Evolutionary conservation across 2,329 filamentous ascomycete genomes (phyloP), one percentile per base, ranked within the genome.

Genomic region (Paracamarosporium sp.): DNA sequence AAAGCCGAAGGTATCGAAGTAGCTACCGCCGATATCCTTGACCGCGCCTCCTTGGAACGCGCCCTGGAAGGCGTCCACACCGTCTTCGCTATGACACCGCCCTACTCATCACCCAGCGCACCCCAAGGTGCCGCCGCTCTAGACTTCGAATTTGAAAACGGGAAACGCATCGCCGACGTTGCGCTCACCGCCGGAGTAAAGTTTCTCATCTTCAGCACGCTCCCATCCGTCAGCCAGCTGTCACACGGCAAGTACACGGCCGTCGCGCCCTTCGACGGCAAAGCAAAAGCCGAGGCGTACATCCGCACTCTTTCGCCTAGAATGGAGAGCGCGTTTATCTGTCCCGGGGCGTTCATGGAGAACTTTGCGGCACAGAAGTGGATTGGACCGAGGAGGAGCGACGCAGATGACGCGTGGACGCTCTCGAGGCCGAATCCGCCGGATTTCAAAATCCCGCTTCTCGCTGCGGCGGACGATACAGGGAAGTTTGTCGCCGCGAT

Each of bases 51-150:
- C 4, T 65, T 85, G 4, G 67, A 69, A 5, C 27, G 60, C 9
- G 82, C 81, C 1, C 63, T 85, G 17, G 60, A 66, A 0, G 79
- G 79, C 24, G 79, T 77, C 1, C 78, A 85, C 58, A 81, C 81
- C 1, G 78, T 84, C 25, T 85, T 85, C 68, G 65, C 74, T 8
- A 78, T 85, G 56, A 84, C 82, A 15, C 76, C 70, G 58, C 70
- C 81, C 35, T 50, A 33, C 51, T 25, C 59, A 33, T 41, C 44
- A 28, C 57, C 53, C 13, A 55, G 62, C 27, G 41, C 57, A 41
- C 27, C 12, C 22, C n/a, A 28, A 28, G 22, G 41, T 24, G 12
- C 17, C 41, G 9, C 22, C 9, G 41, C 41, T 11, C 41, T 44
- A 4, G 13, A 4, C 3, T 31, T n/a, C 13, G 52, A 60, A 46